phyloP scores from a whole-genome alignment of 306 rosid species.

The Macrotyloma uniflorum region DNA sequence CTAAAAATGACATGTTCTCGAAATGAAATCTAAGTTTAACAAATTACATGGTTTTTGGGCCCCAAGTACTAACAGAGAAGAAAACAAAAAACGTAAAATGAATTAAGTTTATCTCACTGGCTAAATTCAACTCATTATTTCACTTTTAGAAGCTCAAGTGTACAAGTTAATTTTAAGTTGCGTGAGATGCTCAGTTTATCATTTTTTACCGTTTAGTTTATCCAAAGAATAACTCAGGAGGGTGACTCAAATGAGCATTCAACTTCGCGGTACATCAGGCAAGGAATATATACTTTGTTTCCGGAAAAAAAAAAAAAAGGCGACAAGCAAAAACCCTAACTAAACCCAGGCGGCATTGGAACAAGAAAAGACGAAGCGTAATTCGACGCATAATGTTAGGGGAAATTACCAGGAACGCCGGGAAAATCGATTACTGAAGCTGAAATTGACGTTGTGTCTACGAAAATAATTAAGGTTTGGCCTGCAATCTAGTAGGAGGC shows the following conservation, averaged over 20 bases:
- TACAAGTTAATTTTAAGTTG: neutral
- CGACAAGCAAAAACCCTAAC: slow-evolving; percentile 22
- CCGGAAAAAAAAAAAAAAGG: neutral
- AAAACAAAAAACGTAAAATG: neutral
- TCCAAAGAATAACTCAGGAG: neutral
- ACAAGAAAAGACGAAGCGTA: neutral
- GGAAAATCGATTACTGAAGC: slow-evolving; percentile 26
- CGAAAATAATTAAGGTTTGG: slow-evolving; percentile 43
- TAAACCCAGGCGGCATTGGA: neutral
- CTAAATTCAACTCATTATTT: neutral
- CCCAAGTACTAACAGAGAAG: neutral
- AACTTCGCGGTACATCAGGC: neutral
- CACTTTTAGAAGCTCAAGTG: neutral
- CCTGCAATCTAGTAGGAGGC: slow-evolving; percentile 37
- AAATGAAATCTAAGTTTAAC: neutral
- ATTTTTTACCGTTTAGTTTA: neutral
- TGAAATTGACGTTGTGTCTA: slow-evolving; percentile 40
- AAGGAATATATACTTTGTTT: neutral
- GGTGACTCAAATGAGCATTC: neutral
- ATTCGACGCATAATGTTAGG: neutral
- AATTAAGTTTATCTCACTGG: neutral
- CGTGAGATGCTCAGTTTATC: neutral
- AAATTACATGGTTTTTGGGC: neutral
- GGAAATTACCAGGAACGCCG: slow-evolving; percentile 57
- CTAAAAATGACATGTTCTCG: neutral